Conservation (phyloP, 441 rosid genomes). For the Pelargonium australe region DNA sequence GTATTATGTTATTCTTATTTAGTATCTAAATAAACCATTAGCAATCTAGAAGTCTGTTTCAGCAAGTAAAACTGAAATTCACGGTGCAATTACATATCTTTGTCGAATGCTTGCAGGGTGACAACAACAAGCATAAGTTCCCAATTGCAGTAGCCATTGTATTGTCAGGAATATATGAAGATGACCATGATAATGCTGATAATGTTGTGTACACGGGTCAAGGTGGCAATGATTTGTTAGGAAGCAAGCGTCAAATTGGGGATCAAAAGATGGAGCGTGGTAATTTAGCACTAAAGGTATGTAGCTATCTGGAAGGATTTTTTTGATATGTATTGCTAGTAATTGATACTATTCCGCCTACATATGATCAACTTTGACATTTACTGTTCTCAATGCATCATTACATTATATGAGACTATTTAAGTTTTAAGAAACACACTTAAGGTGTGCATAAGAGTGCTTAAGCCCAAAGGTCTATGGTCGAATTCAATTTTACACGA, state of each 20-base stretch:
- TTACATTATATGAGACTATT: too few relatives aligned
- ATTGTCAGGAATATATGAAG: constrained; percentile 84
- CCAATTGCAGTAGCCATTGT: constrained; percentile 70
- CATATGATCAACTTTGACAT: too few relatives aligned
- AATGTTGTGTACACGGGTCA: constrained; percentile 81
- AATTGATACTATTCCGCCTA: too few relatives aligned
- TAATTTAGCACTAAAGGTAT: constrained; percentile 80
- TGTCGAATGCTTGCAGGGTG: constrained; percentile 32
- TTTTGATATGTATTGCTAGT: too few relatives aligned
- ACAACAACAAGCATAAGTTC: constrained; percentile 33
- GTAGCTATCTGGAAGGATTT: constrained; percentile 1
- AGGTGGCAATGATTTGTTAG: constrained; percentile 72
- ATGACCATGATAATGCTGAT: constrained; percentile 83
- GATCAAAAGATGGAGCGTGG: constrained; percentile 70
- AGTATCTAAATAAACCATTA: too few relatives aligned
- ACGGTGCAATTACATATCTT: background rate
- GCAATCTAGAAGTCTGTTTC: too few relatives aligned
- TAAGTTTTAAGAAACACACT: too few relatives aligned
- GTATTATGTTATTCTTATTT: background rate
- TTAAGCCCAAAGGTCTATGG: too few relatives aligned
- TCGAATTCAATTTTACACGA: too few relatives aligned
- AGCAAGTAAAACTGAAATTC: background rate
- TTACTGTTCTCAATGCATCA: too few relatives aligned
- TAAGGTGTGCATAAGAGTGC: too few relatives aligned
- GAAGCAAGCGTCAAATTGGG: constrained; percentile 63